Conservation (phyloP, 345 rosid genomes). For the Eucalyptus melliodora region DNA sequence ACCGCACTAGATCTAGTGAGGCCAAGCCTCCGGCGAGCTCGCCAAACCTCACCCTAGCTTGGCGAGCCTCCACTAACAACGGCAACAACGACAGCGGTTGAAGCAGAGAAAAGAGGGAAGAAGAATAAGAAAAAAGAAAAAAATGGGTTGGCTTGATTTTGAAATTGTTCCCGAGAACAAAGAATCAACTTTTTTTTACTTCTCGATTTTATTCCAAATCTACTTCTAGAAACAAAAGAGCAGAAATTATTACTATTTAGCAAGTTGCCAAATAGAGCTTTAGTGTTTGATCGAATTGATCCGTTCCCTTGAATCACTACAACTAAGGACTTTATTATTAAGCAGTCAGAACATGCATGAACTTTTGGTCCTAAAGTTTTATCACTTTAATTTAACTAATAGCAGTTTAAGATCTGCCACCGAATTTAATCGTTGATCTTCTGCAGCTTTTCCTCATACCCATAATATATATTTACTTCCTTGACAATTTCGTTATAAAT, state of each 20-base stretch:
- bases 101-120: too few relatives aligned
- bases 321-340: background rate
- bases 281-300: background rate
- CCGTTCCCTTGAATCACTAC: background rate
- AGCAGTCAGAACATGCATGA: background rate
- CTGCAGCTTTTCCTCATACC: background rate
- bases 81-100: rapidly evolving
- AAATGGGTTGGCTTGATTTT: too few relatives aligned
- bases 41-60: too few relatives aligned
- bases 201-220: too few relatives aligned
- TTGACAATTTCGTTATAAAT: background rate
- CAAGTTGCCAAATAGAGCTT: too few relatives aligned
- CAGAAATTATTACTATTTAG: too few relatives aligned
- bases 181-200: too few relatives aligned
- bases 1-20: too few relatives aligned
- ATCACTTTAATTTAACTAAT: background rate
- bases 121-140: too few relatives aligned
- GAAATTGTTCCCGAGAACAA: rapidly evolving
- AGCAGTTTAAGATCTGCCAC: background rate
- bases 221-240: too few relatives aligned
- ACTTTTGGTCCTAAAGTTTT: background rate
- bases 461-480: background rate
- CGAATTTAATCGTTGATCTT: background rate
- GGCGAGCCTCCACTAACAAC: rapidly evolving
- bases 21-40: too few relatives aligned